phyloP scores from a whole-genome alignment of 495 filamentous ascomycete genomes.

The Podospora conica region DNA sequence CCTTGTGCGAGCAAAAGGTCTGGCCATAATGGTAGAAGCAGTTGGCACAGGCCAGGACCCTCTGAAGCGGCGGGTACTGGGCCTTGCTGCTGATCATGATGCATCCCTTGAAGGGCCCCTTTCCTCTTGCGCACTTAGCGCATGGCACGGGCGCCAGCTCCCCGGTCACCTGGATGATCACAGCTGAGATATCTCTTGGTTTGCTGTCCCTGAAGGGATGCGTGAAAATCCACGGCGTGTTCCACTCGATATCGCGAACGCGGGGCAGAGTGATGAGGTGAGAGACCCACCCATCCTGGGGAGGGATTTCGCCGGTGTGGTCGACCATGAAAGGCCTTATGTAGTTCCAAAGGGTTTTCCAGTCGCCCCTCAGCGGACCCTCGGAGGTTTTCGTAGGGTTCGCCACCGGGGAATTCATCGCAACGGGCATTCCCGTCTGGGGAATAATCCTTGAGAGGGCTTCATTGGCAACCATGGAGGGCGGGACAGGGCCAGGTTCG shows the following conservation, averaged over 20 bases:
- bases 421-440: neutral
- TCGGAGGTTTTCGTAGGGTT: neutral
- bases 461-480: neutral
- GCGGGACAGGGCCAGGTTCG: neutral
- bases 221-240: conserved; percentile 6
- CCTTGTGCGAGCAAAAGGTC: conserved; percentile 24
- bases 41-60: conserved; percentile 26
- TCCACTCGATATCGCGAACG: conserved; percentile 23
- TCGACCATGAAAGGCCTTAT: conserved; percentile 15
- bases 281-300: conserved; percentile 9
- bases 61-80: neutral
- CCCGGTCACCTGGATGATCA: conserved; percentile 30
- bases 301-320: conserved; percentile 12
- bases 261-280: conserved; percentile 18
- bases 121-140: conserved; percentile 19
- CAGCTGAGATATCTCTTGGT: conserved; percentile 24
- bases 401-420: neutral
- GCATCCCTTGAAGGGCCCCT: conserved; percentile 28
- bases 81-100: conserved; percentile 22
- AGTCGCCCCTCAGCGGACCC: neutral
- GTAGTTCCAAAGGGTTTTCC: conserved; percentile 17
- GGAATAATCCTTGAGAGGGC: neutral
- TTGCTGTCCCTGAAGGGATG: conserved; percentile 19
- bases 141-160: conserved; percentile 22
- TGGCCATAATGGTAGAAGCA: conserved; percentile 31